Evolutionary conservation across 2,329 filamentous ascomycete genomes (phyloP).

Genomic region (Geosmithia morbida): DNA sequence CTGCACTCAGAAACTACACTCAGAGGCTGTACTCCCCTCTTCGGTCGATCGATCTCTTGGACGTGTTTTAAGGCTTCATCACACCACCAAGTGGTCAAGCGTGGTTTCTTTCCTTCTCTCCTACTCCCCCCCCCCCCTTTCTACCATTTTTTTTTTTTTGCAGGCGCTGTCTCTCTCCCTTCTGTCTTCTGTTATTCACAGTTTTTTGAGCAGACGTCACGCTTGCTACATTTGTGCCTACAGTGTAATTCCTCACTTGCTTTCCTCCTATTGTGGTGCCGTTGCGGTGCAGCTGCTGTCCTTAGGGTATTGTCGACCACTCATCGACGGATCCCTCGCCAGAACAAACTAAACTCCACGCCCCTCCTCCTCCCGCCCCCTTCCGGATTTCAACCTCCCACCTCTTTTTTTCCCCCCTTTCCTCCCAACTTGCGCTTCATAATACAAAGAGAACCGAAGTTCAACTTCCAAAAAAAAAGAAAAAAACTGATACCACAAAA

Average conservation of each 20-base stretch:
- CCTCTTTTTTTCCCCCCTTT: not conserved
- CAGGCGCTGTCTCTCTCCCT: not conserved
- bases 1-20: too few relatives aligned
- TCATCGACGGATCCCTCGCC: not conserved
- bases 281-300: not conserved
- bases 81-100: not conserved
- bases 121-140: too few relatives aligned
- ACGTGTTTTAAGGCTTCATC: not conserved
- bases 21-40: not conserved
- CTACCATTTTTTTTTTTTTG: not conserved
- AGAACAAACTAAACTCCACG: not conserved
- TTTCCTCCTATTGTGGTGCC: not conserved
- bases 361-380: not conserved
- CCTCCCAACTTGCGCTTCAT: not conserved
- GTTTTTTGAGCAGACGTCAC: too few relatives aligned
- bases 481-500: not conserved
- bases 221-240: not conserved
- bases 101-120: too few relatives aligned
- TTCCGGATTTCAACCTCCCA: not conserved
- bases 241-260: too few relatives aligned
- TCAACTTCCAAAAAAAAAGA: not conserved
- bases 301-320: not conserved
- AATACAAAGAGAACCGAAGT: not conserved
- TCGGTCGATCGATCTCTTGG: not conserved
- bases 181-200: not conserved